Evolutionary conservation across 306 rosid genomes (phyloP).

Genomic region (Trifolium fragiferum): DNA sequence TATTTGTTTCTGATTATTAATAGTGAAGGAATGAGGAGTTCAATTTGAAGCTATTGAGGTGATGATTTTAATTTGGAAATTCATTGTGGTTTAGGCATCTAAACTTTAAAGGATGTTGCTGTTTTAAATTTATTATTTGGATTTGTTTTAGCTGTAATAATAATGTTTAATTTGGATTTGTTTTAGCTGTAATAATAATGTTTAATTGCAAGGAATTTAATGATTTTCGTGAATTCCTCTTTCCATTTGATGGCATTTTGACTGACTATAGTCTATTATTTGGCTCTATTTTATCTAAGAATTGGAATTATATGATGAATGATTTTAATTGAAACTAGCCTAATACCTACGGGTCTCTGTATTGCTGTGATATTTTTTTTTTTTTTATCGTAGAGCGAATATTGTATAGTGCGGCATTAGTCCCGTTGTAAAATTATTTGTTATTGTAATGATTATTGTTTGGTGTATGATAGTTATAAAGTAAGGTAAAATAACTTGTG

Average conservation of each 20-base stretch:
- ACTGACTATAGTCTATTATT: not conserved
- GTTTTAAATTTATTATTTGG: not conserved
- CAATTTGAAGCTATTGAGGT: not conserved
- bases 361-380: too few species aligned
- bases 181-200: too few species aligned
- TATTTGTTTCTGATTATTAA: not conserved
- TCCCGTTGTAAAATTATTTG: too few species aligned
- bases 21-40: too few species aligned
- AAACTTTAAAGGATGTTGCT: not conserved
- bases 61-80: not conserved
- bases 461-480: too few species aligned
- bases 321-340: not conserved
- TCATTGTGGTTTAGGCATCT: slow-evolving; percentile 16
- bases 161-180: slow-evolving; percentile 40
- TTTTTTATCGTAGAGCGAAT: too few species aligned
- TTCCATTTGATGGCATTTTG: slow-evolving; percentile 3
- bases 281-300: not conserved
- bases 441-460: too few species aligned
- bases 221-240: slow-evolving; percentile 1
- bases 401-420: too few species aligned
- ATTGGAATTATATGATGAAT: not conserved
- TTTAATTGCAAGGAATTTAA: slow-evolving; percentile 33
- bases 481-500: too few species aligned
- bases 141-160: slow-evolving; percentile 53
- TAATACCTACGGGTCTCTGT: too few species aligned